phyloP scores from a whole-genome alignment of 371 early-diverging fungal genomes.

The Nematocida sp. region DNA sequence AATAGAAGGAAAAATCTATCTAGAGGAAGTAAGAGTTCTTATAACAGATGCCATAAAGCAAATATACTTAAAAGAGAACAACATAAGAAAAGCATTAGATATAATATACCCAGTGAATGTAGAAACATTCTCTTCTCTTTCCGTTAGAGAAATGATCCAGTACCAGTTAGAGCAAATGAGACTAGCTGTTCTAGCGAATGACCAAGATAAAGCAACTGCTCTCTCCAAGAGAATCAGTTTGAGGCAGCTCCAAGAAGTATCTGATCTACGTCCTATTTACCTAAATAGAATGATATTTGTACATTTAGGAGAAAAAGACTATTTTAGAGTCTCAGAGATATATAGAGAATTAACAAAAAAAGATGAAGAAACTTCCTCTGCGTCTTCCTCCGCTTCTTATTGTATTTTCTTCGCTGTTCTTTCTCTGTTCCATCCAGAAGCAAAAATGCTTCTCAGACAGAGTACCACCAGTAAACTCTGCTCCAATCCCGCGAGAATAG shows the following conservation, averaged over 20 bases:
- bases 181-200: slow-evolving; percentile 49
- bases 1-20: slow-evolving; percentile 65
- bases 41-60: slow-evolving; percentile 57
- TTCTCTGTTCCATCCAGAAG: slow-evolving; percentile 15
- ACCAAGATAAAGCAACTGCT: slow-evolving; percentile 57
- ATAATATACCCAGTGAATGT: slow-evolving; percentile 61
- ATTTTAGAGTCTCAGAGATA: slow-evolving; percentile 45
- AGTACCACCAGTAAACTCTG: slow-evolving; percentile 55
- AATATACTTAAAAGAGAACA: slow-evolving; percentile 26
- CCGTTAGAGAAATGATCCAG: slow-evolving; percentile 49
- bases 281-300: slow-evolving; percentile 51
- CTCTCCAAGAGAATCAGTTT: slow-evolving; percentile 58
- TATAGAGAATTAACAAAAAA: slow-evolving; percentile 41
- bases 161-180: slow-evolving; percentile 65
- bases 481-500: slow-evolving; percentile 42
- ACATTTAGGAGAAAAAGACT: slow-evolving; percentile 56
- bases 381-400: slow-evolving; percentile 20
- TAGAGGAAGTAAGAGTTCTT: slow-evolving; percentile 63
- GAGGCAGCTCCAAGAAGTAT: slow-evolving; percentile 54
- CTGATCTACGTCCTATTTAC: slow-evolving; percentile 44
- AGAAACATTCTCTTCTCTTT: slow-evolving; percentile 66
- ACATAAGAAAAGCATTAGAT: slow-evolving; percentile 48
- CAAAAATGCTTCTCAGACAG: slow-evolving; percentile 13
- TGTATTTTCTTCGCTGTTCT: slow-evolving; percentile 39
- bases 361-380: slow-evolving; percentile 4